These are phyloP conservation scores for Fusarium setosum DNA, from an alignment of 2,329 filamentous ascomycete genomes.

Conservation along the genomic window DNA sequence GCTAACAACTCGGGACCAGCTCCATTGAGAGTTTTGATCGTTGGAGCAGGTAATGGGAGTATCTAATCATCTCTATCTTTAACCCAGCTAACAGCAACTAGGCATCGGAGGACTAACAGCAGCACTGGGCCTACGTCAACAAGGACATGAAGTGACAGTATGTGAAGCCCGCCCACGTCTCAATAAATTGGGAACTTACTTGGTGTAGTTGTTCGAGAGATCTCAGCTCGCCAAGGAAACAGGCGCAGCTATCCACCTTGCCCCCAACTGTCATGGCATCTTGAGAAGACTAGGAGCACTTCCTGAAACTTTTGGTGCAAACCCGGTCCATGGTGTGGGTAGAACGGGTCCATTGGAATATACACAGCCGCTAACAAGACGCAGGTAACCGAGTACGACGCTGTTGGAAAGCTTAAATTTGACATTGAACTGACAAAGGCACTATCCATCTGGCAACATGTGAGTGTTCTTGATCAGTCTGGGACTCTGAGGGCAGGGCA, in stretches of 20 bases:
- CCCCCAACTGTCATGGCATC: slow-evolving; percentile 70
- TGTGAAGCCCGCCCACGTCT: slow-evolving; percentile 34
- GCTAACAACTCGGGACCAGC: neutral
- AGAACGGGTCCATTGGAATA: neutral
- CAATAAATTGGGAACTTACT: neutral
- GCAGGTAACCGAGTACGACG: slow-evolving; percentile 49
- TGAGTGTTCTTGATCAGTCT: neutral
- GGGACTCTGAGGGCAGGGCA: neutral
- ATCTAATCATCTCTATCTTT: fast-evolving
- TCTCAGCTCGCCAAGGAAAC: slow-evolving; percentile 66
- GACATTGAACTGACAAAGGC: slow-evolving; percentile 48
- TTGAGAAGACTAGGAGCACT: slow-evolving; percentile 55
- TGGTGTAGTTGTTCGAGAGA: slow-evolving; percentile 62
- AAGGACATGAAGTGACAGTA: slow-evolving; percentile 57
- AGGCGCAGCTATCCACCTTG: slow-evolving; percentile 72
- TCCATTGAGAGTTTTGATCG: slow-evolving; percentile 31
- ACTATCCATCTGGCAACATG: slow-evolving; percentile 58
- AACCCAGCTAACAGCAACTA: neutral
- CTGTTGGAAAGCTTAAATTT: slow-evolving; percentile 50
- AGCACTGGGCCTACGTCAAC: slow-evolving; percentile 60
- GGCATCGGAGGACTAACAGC: slow-evolving; percentile 62
- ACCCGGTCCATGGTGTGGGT: slow-evolving; percentile 46
- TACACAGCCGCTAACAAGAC: slow-evolving; percentile 26
- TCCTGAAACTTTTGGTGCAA: slow-evolving; percentile 53
- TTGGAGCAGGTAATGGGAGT: slow-evolving; percentile 31